Evolutionary conservation across 352 stramenopile species (phyloP).

Genomic region (Ophiocytium majus): DNA sequence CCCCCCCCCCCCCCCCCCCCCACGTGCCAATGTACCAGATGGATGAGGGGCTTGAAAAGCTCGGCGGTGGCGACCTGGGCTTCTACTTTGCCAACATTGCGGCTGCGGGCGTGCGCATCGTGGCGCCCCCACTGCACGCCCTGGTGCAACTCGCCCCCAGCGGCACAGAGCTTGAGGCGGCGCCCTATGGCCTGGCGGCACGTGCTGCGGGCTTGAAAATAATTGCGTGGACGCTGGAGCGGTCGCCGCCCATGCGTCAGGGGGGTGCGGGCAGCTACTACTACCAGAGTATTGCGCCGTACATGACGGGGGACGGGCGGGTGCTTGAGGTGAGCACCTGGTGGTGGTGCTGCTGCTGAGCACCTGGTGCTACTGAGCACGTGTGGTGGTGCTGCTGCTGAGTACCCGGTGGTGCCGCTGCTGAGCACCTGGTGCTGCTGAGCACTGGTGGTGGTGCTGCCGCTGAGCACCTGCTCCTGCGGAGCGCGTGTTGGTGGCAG

Average conservation of each 20-base stretch:
- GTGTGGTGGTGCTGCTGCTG: no score
- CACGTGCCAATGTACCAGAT: no score
- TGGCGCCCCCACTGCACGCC: constrained; percentile 63
- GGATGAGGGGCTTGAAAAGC: background rate
- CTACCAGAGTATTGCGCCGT: constrained; percentile 27
- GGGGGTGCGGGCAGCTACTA: constrained; percentile 50
- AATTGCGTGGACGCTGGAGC: constrained; percentile 67
- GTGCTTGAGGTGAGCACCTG: background rate
- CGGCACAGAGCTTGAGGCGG: constrained; percentile 51
- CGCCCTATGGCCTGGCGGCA: constrained; percentile 56
- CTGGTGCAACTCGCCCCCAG: constrained; percentile 58
- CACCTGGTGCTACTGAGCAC: no score
- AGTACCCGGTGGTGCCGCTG: no score
- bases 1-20: background rate
- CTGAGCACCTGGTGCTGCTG: no score
- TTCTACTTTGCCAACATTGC: constrained; percentile 44
- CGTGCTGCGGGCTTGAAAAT: constrained; percentile 62
- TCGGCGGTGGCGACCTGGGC: constrained; percentile 24
- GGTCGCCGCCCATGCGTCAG: constrained; percentile 48
- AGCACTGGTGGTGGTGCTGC: no score
- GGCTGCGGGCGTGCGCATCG: constrained; percentile 60
- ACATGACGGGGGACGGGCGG: constrained; percentile 2
- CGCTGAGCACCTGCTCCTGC: no score
- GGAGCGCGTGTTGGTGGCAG: no score
- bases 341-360: no score